Base-by-base conservation (phyloP, 768 basidiomycete species). In the Boletus rubescentipes region DNA sequence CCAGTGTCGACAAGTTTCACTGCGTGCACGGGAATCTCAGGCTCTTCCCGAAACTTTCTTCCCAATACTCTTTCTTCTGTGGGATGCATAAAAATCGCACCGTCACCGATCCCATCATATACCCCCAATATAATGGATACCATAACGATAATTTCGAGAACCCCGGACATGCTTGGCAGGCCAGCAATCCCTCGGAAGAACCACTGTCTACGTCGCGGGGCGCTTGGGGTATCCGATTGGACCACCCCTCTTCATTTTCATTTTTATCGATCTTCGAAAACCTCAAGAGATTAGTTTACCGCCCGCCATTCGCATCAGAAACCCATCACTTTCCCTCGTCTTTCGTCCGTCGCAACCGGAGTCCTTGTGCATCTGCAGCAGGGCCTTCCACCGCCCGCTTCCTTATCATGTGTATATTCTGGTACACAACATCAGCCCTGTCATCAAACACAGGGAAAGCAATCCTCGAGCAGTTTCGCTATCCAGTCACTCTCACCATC, bases 361-460 rank as follows among this genome's bases (percentile, higher is more conserved):
- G 45, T 36, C 54, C 60, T 20, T 61, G 57, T 52, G 55, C 61
- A 35, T 54, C 65, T 46, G 38, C 45, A 26, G 35, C 53, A 31
- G 49, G 49, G 26, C 31, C 58, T 18, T 51, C 69, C 21, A 72
- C 74, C 1, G 26, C 74, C 11, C 76, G 72, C 52, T 98, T 99
- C 73, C 73, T 93, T 43, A 70, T 89, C 50, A 78, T 96, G 32
- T 99, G 97, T 68, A 73, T 77, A 16, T 77, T 98, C 20, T 99
- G 97, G 97, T 99, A 99, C 73, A 80, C 85, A 15, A 85, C 88
- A 4, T 97, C 94, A 7, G 96, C 96, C 1, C 72, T 98, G 46
- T 94, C 93, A 2, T 96, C 93, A 38, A 98, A 98, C 67, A 98
- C 96, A 1, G 97, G 95, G 53, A 99, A 99, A 69, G 82, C 88